Evolutionary conservation across 179 eudicot genomes (phyloP), one percentile per base, ranked within the genome.

Genomic region (Beta macrorhiza): DNA sequence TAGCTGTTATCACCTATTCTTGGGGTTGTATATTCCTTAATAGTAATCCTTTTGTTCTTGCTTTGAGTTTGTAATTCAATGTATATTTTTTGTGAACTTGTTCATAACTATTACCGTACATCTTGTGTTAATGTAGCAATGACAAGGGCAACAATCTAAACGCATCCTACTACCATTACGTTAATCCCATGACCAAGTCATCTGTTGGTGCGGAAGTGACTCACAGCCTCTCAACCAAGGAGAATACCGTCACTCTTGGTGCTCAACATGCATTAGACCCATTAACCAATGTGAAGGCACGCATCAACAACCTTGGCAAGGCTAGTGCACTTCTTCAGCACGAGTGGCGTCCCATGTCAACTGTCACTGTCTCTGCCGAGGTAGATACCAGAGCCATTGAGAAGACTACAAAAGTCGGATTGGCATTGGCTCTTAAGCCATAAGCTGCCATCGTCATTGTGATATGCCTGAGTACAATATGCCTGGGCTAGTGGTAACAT

Each of bases 381-480:
- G 91, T 91, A 14, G 97, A 95, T 87, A 92, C 93, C 83, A 90
- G 85, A 80, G 89, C 97, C 29, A 78, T 92, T 62, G 95, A 95
- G 77, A 93, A 93, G 89, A 85, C 89, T 52, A 92, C 97, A 5
- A 95, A 93, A 89, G 88, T 93, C 78, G 98, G 98, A 19, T 77
- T 95, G 79, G 97, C 97, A 37, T 79, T 93, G 87, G 97, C 95
- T 56, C 90, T 94, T 77, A 94, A 93, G 86, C 97, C 97, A 11
- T 93, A 87, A 89, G 77, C 45, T 2, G 12, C n/a, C 12, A 44
- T 32, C 25, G 42, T 37, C 42, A 37, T 37, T 37, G 42, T 37
- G 42, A 37, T 1, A 37, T 37, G 42, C 42, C 42, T 37, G 42
- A 37, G 42, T 37, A 37, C 42, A 37, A 37, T 37, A 37, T 37